Base-by-base conservation (phyloP, 2,329 filamentous ascomycete species). In the Zalaria obscura region DNA sequence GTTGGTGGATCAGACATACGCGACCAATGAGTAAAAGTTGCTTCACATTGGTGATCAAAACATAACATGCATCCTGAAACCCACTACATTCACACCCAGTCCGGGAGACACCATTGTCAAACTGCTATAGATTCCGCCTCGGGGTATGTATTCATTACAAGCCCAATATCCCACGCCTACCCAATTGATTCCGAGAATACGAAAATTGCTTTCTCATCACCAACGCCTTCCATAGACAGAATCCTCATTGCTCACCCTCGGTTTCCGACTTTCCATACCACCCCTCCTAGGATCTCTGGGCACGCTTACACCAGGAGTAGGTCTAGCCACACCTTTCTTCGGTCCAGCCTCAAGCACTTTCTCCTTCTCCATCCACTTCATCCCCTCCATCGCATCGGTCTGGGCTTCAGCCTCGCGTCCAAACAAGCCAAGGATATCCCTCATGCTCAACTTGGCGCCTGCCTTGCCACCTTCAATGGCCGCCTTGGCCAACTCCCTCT, bases 381-480 rank as follows among this genome's bases (percentile, higher is more conserved):
- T 50, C 46, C 55, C 58, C 34, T 66, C 61, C 26, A 62, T 64
- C 39, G 63, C 57, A 18, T 63, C 63, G 29, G 64, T 62, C 36
- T 67, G 26, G 25, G 61, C 58, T 49, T 77, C 73, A 0, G 72
- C 73, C 53, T 85, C 80, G 27, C 78, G 77, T 47, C 76, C 78
- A 67, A 98, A 98, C 43, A 98, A 72, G 39, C 84, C 80, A 60
- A 98, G 72, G 60, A 98, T 93, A 63, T 98, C 91, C 57, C 87
- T 80, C 75, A 96, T 80, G 38, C 81, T 85, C 39, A 98, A 70
- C 66, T 95, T 95, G 57, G 83, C 76, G 10, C 78, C 75, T 45
- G 81, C 83, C 56, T 78, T 83, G 57, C 78, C 80, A 47, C 79
- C 78, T 61, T 95, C 91, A 44, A 98, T 91, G 8, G 91, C 85